Evolutionary conservation across 805 yeast genomes (phyloP), one percentile per base, ranked within the genome.

Genomic region (Wickerhamiella dianesei): DNA sequence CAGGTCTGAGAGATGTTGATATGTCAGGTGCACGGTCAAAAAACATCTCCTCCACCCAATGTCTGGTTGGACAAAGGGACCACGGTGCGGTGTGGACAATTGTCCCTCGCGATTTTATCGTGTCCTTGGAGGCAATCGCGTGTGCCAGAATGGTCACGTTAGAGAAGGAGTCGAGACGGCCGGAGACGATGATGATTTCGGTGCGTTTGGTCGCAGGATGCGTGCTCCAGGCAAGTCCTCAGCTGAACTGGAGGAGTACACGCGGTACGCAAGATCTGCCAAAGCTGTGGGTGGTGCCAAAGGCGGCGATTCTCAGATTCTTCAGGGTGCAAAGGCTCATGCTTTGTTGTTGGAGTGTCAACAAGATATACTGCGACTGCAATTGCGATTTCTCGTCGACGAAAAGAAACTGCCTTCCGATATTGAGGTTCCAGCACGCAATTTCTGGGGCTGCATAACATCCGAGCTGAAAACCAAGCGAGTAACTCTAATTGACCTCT

Each of bases 71-170:
- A 69, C 72, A 37, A 69, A 78, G 54, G 97, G 98, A 1, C 80
- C 83, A 3, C 64, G 80, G 3, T 89, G 98, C 71, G 96, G 96
- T 1, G 78, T 79, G 2, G 88, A 82, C 52, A 89, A 89, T 67
- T 89, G 98, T 64, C 76, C 82, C 3, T 82, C 96, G 1, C 66
- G 77, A 36, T 72, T 80, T 44, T 89, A 85, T 76, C 72, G 80
- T 44, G 63, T 75, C 25, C 66, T 77, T 2, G 85, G 82, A 56
- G 98, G 98, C 21, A 76, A 76, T 44, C 73, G 79, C 48, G 80
- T 88, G 9, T 89, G 98, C 61, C 89, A 83, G 56, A 81, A 75
- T 58, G 97, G 97, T 3, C 98, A 89, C 64, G 87, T 88, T 18
- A 75, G 76, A 63, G 89, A 80, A 53, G 87, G 88, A 35, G 82